Conservation (phyloP, 2,329 filamentous ascomycete species). For the Colletotrichum spaethianum region DNA sequence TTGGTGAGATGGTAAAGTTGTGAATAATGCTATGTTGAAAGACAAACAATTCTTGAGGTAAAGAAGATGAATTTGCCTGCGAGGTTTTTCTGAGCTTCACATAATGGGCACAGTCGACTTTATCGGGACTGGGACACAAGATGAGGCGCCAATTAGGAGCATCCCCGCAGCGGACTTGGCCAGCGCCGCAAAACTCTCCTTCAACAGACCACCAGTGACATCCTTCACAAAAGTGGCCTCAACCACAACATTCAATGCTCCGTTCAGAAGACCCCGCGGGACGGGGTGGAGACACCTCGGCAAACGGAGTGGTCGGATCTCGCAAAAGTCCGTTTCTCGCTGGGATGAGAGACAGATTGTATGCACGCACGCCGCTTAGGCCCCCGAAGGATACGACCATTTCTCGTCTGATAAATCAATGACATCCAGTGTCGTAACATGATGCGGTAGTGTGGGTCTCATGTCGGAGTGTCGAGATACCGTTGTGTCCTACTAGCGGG, state of each 20-base stretch:
- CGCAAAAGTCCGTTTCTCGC: not conserved
- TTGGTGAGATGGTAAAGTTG: no score
- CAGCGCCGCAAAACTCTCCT: no score
- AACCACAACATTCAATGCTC: not conserved
- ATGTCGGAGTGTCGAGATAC: no score
- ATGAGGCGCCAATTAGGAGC: not conserved
- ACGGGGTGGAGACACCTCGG: not conserved
- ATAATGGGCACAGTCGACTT: not conserved
- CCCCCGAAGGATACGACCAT: no score
- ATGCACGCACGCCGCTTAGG: no score
- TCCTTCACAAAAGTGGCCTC: no score
- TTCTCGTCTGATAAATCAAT: no score
- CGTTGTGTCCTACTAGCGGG: no score
- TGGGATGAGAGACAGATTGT: not conserved
- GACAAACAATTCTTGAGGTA: not conserved
- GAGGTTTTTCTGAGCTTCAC: not conserved
- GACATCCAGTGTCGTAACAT: no score
- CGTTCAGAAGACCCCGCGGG: not conserved
- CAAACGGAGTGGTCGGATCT: not conserved
- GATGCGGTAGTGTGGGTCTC: no score
- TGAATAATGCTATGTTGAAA: not conserved
- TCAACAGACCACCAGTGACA: not conserved
- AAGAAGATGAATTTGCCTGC: not conserved
- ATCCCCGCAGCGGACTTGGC: not conserved
- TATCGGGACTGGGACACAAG: not conserved